A percentile compares a stretch with the other conserved stretches of the same genome.
Evolutionary conservation across 371 early-diverging fungal genomes (phyloP).

Genomic region (Syncephalastrum sp.): DNA sequence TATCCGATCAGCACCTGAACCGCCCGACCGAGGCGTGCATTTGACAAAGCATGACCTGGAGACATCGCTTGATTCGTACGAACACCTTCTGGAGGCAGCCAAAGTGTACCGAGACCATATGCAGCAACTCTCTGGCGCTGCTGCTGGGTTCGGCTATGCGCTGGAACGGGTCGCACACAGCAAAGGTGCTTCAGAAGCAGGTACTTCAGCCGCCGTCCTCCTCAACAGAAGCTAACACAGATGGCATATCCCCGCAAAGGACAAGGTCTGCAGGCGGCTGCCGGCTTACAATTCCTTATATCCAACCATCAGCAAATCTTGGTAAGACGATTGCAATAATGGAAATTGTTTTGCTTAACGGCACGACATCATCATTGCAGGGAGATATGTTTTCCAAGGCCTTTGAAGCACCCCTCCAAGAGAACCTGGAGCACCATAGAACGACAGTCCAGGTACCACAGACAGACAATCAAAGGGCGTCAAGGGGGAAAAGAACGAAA

Average conservation of each 20-base stretch:
- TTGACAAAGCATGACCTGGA: conserved; percentile 31
- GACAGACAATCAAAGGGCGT: background rate
- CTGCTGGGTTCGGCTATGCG: conserved; percentile 51
- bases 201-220: conserved; percentile 5
- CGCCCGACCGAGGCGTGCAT: conserved; percentile 13
- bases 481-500: background rate
- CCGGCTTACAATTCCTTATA: conserved; percentile 54
- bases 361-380: conserved; percentile 14
- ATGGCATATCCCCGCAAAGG: conserved; percentile 20
- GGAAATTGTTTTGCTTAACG: no score
- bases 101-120: conserved; percentile 49
- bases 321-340: conserved; percentile 23
- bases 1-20: conserved; percentile 20
- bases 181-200: conserved; percentile 40
- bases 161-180: conserved; percentile 51
- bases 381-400: conserved; percentile 46
- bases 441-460: conserved; percentile 32
- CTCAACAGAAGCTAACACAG: background rate
- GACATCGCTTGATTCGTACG: conserved; percentile 25
- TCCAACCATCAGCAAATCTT: conserved; percentile 59
- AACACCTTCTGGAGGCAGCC: conserved; percentile 37
- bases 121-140: conserved; percentile 44
- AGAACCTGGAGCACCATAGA: conserved; percentile 48
- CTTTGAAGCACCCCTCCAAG: conserved; percentile 47
- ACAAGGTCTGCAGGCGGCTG: conserved; percentile 50